phyloP scores from a whole-genome alignment of 495 filamentous ascomycete genomes.

The Podospora bellae-mahoneyi region DNA sequence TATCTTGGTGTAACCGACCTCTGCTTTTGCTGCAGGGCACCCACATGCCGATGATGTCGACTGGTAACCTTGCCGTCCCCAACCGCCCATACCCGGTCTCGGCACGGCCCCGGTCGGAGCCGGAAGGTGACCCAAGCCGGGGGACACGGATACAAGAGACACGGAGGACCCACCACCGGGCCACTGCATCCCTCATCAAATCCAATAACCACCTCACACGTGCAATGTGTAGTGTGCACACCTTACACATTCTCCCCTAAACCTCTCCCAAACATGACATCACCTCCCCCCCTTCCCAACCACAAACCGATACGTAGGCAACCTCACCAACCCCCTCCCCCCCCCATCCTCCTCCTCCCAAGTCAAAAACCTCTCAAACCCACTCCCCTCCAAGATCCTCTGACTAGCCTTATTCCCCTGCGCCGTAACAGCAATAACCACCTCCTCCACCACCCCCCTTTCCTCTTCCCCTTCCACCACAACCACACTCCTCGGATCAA shows the following conservation, averaged over 20 bases:
- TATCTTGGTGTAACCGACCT: not conserved
- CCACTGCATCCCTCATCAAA: not conserved
- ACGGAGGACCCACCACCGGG: not conserved
- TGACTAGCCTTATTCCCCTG: conserved; percentile 36
- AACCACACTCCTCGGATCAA: conserved; percentile 21
- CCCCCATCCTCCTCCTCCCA: conserved; percentile 27
- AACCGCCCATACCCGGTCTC: not conserved
- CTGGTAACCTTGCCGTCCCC: not conserved
- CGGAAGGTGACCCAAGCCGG: not conserved
- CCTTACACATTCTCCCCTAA: not conserved
- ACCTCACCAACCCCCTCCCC: conserved; percentile 9
- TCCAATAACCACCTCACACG: conserved; percentile 2
- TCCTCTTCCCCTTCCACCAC: conserved; percentile 24
- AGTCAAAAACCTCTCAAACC: conserved; percentile 33
- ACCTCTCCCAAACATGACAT: not conserved
- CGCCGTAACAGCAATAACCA: conserved; percentile 38
- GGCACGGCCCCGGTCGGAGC: not conserved
- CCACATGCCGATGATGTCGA: not conserved
- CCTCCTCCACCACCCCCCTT: conserved; percentile 16
- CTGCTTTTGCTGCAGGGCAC: not conserved
- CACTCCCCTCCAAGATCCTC: conserved; percentile 38
- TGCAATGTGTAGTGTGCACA: conserved; percentile 1
- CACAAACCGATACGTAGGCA: conserved; percentile 28
- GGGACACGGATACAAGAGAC: not conserved
- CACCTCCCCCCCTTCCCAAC: conserved; percentile 5